Evolutionary conservation across 1,284 basidiomycete genomes (phyloP).

Genomic region (Somion occarium): DNA sequence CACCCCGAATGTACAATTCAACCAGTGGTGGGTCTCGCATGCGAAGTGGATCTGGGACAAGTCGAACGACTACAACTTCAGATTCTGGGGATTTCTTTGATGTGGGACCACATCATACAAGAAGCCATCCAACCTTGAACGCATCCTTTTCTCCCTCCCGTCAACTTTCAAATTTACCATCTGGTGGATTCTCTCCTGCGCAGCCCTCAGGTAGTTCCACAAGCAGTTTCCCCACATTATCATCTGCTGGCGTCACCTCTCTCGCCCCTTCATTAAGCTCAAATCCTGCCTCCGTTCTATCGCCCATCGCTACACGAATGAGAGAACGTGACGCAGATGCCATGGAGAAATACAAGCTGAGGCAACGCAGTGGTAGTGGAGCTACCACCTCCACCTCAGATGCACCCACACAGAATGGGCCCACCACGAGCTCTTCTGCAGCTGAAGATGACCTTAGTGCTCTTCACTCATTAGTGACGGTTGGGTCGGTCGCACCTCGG

Average conservation of each 20-base stretch:
- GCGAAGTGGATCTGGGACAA: slow-evolving; percentile 77
- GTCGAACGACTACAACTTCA: slow-evolving; percentile 66
- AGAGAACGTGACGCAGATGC: slow-evolving; percentile 77
- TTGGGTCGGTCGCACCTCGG: slow-evolving; percentile 55
- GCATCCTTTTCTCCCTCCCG: slow-evolving; percentile 27
- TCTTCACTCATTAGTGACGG: slow-evolving; percentile 40
- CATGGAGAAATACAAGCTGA: slow-evolving; percentile 75
- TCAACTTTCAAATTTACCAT: slow-evolving; percentile 25
- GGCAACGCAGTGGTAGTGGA: slow-evolving; percentile 74
- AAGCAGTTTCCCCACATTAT: slow-evolving; percentile 26
- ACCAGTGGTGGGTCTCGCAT: slow-evolving; percentile 40
- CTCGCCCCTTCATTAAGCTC: slow-evolving; percentile 24
- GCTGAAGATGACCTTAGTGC: slow-evolving; percentile 49
- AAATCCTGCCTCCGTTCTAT: slow-evolving; percentile 48
- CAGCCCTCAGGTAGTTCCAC: slow-evolving; percentile 44
- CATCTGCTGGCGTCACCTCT: slow-evolving; percentile 34
- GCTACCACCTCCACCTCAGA: slow-evolving; percentile 62
- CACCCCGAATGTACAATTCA: slow-evolving; percentile 18
- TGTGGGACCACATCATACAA: slow-evolving; percentile 20
- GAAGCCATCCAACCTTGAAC: slow-evolving; percentile 31
- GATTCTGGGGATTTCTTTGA: slow-evolving; percentile 61
- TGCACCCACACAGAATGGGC: slow-evolving; percentile 53
- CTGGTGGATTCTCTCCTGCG: slow-evolving; percentile 45
- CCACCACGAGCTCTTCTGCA: slow-evolving; percentile 28
- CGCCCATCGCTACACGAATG: slow-evolving; percentile 72